Base-by-base conservation (phyloP, 768 basidiomycete genomes). In the Amanita subjunquillea region DNA sequence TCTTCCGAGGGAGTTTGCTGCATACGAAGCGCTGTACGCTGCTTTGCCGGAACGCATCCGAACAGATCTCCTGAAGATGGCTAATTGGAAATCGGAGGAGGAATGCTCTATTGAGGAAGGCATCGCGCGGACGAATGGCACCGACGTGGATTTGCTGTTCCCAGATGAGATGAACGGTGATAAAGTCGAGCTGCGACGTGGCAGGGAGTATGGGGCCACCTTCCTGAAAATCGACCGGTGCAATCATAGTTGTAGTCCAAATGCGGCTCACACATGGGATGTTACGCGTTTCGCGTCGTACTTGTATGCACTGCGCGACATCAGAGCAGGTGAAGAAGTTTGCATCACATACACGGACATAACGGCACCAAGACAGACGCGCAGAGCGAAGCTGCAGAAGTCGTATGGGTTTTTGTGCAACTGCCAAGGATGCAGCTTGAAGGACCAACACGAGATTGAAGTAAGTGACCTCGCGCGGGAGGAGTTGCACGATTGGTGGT, bases 161-260 rank as follows among this genome's bases (percentile, higher is more conserved):
- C 62, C 61, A 25, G 56, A 50, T 9, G 15, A 39, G 52, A 67
- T 60, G 56, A 60, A 48, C 30, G 58, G 46, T 50, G 55, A 58
- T 12, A 25, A 48, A 4, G 55, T 61, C 4, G 58, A 57, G 15
- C 39, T 20, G 3, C 41, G 45, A 41, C 45, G 44, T 2, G 39
- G 38, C 7, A 54, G 52, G 47, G 65, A 71, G 37, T 75, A 76
- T 47, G 73, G 74, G 9, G 75, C 66, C 4, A 65, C 72, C 0
- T 76, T 72, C 57, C 65, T 70, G 9, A 62, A 63, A 30, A 67
- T 75, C 29, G 71, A 72, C 56, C 65, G 75, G 10, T 64, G 63
- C 32, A 77, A 77, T 54, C 76, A 77, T 48, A 75, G 74, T 55
- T 77, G 76, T 53, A 70, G 70, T 17, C 71, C 74, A 5, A 74